phyloP scores from a whole-genome alignment of 2,329 filamentous ascomycete species.

The Scedosporium aurantiacum region DNA sequence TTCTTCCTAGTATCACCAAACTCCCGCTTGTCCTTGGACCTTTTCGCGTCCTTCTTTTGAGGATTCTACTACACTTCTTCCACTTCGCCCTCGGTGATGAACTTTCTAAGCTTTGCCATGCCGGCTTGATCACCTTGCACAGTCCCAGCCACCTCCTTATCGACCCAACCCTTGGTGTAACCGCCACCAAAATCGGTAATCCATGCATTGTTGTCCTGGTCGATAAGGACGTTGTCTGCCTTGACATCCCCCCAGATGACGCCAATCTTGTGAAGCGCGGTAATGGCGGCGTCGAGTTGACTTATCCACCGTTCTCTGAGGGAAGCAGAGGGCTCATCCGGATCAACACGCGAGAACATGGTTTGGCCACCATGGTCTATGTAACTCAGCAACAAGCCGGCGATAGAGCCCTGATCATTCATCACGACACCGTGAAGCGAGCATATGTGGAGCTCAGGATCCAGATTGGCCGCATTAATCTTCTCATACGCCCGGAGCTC shows the following conservation, averaged over 20 bases:
- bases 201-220: constrained; percentile 17
- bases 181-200: constrained; percentile 20
- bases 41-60: too few species aligned
- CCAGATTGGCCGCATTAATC: constrained; percentile 9
- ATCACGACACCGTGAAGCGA: constrained; percentile 13
- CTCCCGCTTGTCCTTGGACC: too few species aligned
- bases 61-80: too few species aligned
- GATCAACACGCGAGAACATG: background rate
- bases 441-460: constrained; percentile 10
- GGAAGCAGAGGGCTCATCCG: background rate
- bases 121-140: constrained; percentile 10
- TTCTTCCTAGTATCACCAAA: too few species aligned
- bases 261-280: constrained; percentile 13
- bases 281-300: constrained; percentile 10
- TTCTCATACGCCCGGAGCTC: constrained; percentile 11
- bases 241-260: constrained; percentile 22
- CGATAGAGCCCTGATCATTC: constrained; percentile 10
- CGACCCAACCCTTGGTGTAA: constrained; percentile 17
- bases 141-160: constrained; percentile 12
- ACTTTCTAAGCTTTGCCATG: too few species aligned
- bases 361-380: constrained; percentile 4
- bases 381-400: constrained; percentile 10
- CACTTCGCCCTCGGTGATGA: too few species aligned
- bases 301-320: constrained; percentile 11
- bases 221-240: constrained; percentile 19